Percentiles rank a stretch among this genome's conserved stretches.
Conservation (phyloP, 257 asterid genomes). For the Solanum dulcamara region DNA sequence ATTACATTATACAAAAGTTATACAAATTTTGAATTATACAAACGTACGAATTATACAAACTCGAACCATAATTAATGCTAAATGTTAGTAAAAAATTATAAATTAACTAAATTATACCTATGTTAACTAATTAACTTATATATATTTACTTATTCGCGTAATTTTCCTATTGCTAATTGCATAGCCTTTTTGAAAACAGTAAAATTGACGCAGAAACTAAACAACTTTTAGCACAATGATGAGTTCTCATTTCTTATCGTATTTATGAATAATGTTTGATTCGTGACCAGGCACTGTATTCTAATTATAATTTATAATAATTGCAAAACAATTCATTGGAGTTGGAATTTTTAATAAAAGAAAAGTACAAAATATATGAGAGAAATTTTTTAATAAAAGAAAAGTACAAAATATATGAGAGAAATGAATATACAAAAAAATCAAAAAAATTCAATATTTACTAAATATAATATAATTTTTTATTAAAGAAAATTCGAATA, state of each 20-base stretch:
- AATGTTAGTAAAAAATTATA: no score
- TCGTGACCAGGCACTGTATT: not conserved
- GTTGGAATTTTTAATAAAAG: no score
- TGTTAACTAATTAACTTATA: no score
- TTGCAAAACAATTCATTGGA: not conserved
- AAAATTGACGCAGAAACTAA: not conserved
- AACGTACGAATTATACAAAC: no score
- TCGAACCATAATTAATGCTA: no score
- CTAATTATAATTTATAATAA: not conserved
- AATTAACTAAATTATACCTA: no score
- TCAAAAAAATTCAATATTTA: not conserved
- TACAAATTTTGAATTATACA: no score
- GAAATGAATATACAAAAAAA: not conserved
- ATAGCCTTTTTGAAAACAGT: not conserved
- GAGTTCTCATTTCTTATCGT: not conserved
- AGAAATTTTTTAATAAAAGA: no score
- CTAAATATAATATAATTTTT: not conserved
- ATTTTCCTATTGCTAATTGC: not conserved
- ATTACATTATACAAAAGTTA: no score
- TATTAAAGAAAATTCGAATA: fast-evolving
- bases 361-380: no score
- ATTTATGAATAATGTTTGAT: not conserved
- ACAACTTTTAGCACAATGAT: not conserved
- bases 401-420: no score
- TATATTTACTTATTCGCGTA: no score